Base-by-base conservation (phyloP, 2,329 filamentous ascomycete species). In the Periconia macrospinosa region DNA sequence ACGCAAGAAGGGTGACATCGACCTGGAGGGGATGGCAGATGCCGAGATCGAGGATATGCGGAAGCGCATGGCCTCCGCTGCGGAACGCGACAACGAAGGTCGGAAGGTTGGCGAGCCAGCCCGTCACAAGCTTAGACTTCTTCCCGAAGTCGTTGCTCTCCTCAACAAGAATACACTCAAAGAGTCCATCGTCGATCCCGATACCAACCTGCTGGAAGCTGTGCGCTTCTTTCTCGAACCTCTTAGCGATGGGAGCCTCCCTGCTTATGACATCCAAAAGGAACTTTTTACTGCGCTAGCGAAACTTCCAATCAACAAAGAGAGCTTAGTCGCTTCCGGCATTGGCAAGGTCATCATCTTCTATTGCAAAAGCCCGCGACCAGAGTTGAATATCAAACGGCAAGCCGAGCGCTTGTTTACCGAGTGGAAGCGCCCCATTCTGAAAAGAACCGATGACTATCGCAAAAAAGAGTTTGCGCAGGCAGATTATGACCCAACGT, bases 201-300 rank as follows among this genome's bases (percentile, higher is more conserved):
- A 99, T 69, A 95, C 89, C 69, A 97, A 97, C 77, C 89, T 99
- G 58, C 80, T 99, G 40, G 91, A 96, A 75, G 90, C 92, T 14
- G 91, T 99, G 68, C 92, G 93, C 70, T 97, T 96, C 82, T 97
- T 97, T 82, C 84, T 99, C 19, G 94, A 99, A 72, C 94, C 94
- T 1, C 83, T 97, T 44, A 92, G 93, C 65, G 93, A 97, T 70
- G 94, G 93, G 53, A 93, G 91, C 56, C 83, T 99, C 47, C 94
- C 94, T 0, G 93, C 94, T 30, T 99, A 97, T 78, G 94, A 94
- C 71, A 97, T 99, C 62, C 94, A 99, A 78, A 91, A 92, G 57
- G 92, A 97, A 71, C 85, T 99, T 42, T 94, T 99, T 72, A 84
- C 85, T 23, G 89, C 91, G 20, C 81, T 99, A 37, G 84, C 83